phyloP scores from a whole-genome alignment of 352 stramenopile species.

The Phytophthora nicotianae region DNA sequence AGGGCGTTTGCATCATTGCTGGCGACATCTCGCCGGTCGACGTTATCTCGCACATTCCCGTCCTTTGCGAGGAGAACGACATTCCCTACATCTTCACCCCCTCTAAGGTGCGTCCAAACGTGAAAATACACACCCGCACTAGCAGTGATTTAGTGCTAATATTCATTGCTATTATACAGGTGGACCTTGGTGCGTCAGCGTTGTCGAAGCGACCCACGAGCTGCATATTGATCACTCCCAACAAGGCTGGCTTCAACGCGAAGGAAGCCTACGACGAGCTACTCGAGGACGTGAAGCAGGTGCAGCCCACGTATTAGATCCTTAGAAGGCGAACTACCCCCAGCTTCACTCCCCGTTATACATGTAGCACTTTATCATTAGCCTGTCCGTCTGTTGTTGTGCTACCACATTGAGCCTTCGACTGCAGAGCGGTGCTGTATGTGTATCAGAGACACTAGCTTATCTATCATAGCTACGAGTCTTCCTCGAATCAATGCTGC shows the following conservation, averaged over 20 bases:
- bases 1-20: slow-evolving; percentile 98
- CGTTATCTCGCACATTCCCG: slow-evolving; percentile 99
- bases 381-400: slow-evolving; percentile 23
- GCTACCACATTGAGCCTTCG: slow-evolving; percentile 27
- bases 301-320: slow-evolving; percentile 85
- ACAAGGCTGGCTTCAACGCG: slow-evolving; percentile 91
- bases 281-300: slow-evolving; percentile 87
- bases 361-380: slow-evolving; percentile 50
- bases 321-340: slow-evolving; percentile 20
- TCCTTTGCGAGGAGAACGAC: slow-evolving; percentile 98
- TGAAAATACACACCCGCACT: too few relatives aligned
- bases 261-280: slow-evolving; percentile 92
- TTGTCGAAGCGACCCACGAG: slow-evolving; percentile 98
- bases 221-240: slow-evolving; percentile 96
- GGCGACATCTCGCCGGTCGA: slow-evolving; percentile 99
- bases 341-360: slow-evolving; percentile 23
- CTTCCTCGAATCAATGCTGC: neutral
- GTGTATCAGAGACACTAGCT: slow-evolving; percentile 12
- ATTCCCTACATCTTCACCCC: slow-evolving; percentile 99
- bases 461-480: slow-evolving; percentile 9
- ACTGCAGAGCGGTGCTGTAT: slow-evolving; percentile 20
- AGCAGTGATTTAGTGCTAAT: slow-evolving; percentile 21
- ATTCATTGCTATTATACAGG: slow-evolving; percentile 36
- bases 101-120: slow-evolving; percentile 86
- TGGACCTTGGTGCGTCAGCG: slow-evolving; percentile 94